Conservation (phyloP, 768 basidiomycete species). For the Leucogyrophana mollusca region DNA sequence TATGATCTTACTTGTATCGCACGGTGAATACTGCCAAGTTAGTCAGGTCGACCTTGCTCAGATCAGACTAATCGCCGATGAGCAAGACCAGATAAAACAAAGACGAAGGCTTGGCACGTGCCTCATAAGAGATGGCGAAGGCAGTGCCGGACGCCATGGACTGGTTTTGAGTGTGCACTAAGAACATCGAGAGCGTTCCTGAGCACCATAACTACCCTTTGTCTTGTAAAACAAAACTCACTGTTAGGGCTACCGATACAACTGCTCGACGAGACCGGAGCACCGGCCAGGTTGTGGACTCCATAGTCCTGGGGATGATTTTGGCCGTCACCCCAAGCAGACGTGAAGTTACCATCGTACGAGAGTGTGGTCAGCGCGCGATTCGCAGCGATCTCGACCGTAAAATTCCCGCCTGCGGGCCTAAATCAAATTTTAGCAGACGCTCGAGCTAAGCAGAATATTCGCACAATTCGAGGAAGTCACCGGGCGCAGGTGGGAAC, state of each 20-base stretch:
- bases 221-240: conserved; percentile 22
- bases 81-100: not conserved
- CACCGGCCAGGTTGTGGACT: conserved; percentile 17
- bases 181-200: not conserved
- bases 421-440: conserved; percentile 19
- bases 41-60: conserved; percentile 43
- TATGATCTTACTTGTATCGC: conserved; percentile 38
- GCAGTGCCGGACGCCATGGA: conserved; percentile 53
- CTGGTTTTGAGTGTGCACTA: conserved; percentile 54
- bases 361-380: conserved; percentile 46
- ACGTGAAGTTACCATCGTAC: conserved; percentile 35
- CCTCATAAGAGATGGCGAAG: conserved; percentile 54
- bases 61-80: conserved; percentile 37
- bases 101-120: conserved; percentile 14
- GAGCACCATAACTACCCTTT: not conserved
- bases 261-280: conserved; percentile 1
- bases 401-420: conserved; percentile 48
- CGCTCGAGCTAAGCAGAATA: not conserved
- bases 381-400: conserved; percentile 49
- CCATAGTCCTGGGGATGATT: conserved; percentile 45
- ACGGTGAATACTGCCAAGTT: conserved; percentile 55
- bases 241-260: conserved; percentile 52
- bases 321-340: conserved; percentile 47
- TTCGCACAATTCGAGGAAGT: conserved; percentile 43
- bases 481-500: conserved; percentile 42